A percentile compares a stretch with the other conserved stretches of the same genome.
Evolutionary conservation across 2,329 filamentous ascomycete species (phyloP).

Genomic region (Iodosphaeria phyllophila): DNA sequence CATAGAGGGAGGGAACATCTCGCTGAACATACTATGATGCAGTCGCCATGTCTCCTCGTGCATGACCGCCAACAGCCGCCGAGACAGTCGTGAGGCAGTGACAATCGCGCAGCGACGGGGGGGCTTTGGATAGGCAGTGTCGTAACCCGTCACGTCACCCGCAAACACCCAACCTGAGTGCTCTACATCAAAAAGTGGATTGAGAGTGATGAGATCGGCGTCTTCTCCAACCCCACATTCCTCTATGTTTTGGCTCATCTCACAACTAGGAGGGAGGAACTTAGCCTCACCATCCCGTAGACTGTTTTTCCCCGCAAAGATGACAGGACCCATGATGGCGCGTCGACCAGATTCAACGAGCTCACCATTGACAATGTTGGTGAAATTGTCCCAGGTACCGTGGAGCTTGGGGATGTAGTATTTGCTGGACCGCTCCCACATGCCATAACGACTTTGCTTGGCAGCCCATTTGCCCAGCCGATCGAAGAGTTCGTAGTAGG

Average conservation of each 20-base stretch:
- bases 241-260: conserved; percentile 26
- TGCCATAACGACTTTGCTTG: conserved; percentile 47
- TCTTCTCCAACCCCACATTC: conserved; percentile 52
- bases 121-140: conserved; percentile 28
- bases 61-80: conserved; percentile 50
- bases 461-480: conserved; percentile 47
- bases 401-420: conserved; percentile 61
- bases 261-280: conserved; percentile 35
- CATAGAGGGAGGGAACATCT: conserved; percentile 59
- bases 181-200: conserved; percentile 56
- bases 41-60: conserved; percentile 52
- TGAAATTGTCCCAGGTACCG: conserved; percentile 56
- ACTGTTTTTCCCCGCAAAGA: conserved; percentile 25
- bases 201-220: conserved; percentile 60
- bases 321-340: conserved; percentile 53
- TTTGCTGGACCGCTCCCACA: conserved; percentile 61
- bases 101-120: conserved; percentile 55
- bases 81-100: conserved; percentile 49
- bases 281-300: conserved; percentile 33
- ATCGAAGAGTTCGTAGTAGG: conserved; percentile 56
- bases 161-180: conserved; percentile 56
- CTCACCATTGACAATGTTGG: conserved; percentile 41
- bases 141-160: conserved; percentile 53
- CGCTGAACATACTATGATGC: conserved; percentile 56
- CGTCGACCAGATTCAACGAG: conserved; percentile 27